Conservation (phyloP, 1,139 yeast genomes). For the Scheffersomyces segobiensis region DNA sequence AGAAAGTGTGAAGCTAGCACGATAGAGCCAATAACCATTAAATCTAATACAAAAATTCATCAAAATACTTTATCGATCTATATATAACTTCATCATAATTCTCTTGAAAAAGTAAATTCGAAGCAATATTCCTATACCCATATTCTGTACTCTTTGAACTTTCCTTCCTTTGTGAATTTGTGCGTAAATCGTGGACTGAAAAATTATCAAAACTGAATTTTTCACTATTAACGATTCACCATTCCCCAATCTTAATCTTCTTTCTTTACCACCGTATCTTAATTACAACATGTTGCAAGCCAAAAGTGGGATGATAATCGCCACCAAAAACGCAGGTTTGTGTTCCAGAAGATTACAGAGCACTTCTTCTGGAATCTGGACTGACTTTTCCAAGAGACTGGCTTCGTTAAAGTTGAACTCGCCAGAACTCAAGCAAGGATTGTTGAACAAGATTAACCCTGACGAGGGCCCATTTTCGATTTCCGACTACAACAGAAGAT, state of each 20-base stretch:
- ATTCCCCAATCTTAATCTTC: neutral
- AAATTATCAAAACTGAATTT: neutral
- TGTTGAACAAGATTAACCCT: conserved; percentile 37
- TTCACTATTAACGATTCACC: neutral
- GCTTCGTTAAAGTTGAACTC: conserved; percentile 35
- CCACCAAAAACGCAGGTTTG: conserved; percentile 10
- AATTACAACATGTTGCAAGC: neutral
- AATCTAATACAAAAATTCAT: no score
- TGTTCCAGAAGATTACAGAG: conserved; percentile 10
- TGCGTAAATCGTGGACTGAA: neutral
- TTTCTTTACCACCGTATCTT: neutral
- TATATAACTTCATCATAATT: no score
- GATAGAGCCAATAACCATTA: neutral
- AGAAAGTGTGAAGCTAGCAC: neutral
- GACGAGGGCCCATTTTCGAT: conserved; percentile 34
- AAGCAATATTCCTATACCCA: no score
- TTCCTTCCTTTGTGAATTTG: neutral
- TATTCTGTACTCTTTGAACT: neutral
- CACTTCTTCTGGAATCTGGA: conserved; percentile 45
- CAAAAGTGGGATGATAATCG: conserved; percentile 3
- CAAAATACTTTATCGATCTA: no score
- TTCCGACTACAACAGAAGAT: conserved; percentile 15
- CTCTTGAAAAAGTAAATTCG: no score
- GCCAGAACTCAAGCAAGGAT: conserved; percentile 27
- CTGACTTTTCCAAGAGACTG: conserved; percentile 45